These are phyloP conservation scores for Endotrypanum monterogeii DNA, from an alignment of 208 protist species.

Conservation along the genomic window DNA sequence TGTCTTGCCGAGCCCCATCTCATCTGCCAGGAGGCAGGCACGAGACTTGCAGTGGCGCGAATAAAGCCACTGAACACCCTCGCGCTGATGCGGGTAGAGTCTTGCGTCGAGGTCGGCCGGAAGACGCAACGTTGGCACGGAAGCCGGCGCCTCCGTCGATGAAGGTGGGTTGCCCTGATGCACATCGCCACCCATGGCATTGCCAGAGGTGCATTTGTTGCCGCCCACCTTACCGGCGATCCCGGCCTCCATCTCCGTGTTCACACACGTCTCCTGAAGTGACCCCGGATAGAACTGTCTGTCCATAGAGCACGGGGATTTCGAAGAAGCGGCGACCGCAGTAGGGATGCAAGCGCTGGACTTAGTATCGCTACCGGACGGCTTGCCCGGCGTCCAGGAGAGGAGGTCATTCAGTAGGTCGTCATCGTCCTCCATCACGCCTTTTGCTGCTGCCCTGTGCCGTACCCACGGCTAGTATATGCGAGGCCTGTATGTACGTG, in stretches of 20 bases:
- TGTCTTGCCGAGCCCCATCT: constrained; percentile 98
- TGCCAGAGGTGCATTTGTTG: neutral
- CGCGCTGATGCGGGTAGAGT: constrained; percentile 95
- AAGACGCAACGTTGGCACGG: constrained; percentile 8
- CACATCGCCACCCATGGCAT: neutral
- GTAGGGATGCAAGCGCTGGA: neutral
- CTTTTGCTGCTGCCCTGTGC: neutral
- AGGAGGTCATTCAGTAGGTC: constrained; percentile 76
- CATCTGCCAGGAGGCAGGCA: constrained; percentile 97
- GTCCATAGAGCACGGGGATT: neutral
- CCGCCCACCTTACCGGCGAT: neutral
- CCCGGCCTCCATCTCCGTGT: constrained; percentile 1
- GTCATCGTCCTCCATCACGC: constrained; percentile 45
- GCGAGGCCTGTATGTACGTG: neutral
- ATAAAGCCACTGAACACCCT: constrained; percentile 96
- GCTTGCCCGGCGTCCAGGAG: constrained; percentile 33
- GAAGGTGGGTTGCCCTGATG: neutral
- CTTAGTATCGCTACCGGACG: constrained; percentile 13
- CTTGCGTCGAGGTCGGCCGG: constrained; percentile 31
- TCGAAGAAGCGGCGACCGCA: constrained; percentile 1
- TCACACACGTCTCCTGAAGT: constrained; percentile 27
- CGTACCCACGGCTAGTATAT: neutral
- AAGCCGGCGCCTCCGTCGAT: neutral
- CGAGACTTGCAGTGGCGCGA: constrained; percentile 90
- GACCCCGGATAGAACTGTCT: neutral